Evolutionary conservation across 2,329 filamentous ascomycete species (phyloP).

Genomic region (Chalaropsis ovoidea): DNA sequence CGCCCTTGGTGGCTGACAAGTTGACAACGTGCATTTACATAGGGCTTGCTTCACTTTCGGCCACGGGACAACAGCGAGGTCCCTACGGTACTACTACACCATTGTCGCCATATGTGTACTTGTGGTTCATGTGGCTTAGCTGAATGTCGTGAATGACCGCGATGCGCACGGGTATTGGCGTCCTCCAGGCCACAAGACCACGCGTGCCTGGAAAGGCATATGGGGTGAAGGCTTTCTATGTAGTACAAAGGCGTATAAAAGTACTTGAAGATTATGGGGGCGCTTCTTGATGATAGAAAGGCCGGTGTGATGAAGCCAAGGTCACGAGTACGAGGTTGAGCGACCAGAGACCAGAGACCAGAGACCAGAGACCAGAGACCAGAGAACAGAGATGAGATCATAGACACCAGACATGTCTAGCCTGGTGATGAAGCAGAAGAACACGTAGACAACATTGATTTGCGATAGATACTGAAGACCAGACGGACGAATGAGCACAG

Average conservation of each 20-base stretch:
- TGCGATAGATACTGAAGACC: not conserved
- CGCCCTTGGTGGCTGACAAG: not conserved
- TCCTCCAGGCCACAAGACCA: too few relatives aligned
- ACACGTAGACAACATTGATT: not conserved
- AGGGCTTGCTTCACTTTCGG: not conserved
- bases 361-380: too few relatives aligned
- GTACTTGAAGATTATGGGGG: not conserved
- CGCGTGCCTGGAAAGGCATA: too few relatives aligned
- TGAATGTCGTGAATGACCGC: not conserved
- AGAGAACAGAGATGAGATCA: too few relatives aligned
- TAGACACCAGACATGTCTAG: not conserved
- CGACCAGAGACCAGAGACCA: not conserved
- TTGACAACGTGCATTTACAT: not conserved
- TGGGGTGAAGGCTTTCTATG: not conserved
- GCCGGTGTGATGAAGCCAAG: not conserved
- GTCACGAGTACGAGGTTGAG: not conserved
- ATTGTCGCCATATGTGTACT: not conserved
- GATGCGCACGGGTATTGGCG: too few relatives aligned
- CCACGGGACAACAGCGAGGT: not conserved
- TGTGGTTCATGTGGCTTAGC: constrained; percentile 7
- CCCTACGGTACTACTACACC: not conserved
- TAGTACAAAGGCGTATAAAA: not conserved
- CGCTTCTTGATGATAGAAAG: not conserved
- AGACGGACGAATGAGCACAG: not conserved
- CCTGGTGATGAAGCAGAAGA: not conserved